Evolutionary conservation across 345 rosid genomes (phyloP), one percentile per base, ranked within the genome.

Genomic region (Moricandia arvensis): DNA sequence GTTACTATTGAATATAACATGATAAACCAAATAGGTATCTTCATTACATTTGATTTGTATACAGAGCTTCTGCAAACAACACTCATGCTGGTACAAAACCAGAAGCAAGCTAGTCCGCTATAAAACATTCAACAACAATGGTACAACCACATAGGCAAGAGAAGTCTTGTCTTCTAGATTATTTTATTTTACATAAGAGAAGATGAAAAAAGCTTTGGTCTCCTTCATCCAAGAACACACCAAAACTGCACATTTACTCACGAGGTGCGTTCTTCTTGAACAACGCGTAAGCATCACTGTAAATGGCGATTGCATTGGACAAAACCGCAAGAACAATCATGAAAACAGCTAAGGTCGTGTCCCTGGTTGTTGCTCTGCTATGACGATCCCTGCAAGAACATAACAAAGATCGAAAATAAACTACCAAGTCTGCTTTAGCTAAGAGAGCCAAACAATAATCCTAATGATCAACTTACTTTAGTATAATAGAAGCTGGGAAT

Each of bases 271-370:
- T 80, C 89, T 76, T 88, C 68, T 83, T 85, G 84, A 90, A 69
- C 72, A 88, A 73, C 38, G 89, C 87, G 49, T 85, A 86, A 26
- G 91, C 90, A 54, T 91, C 97, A 18, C 94, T 88, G 38, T 86
- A 93, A 76, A 93, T 87, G 61, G 97, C 98, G 53, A 93, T 83
- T 27, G 51, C 29, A 64, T 88, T 90, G 15, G 97, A 87, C 63
- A 91, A 81, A 6, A 91, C 97, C 0, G 94, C 91, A 64, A 93
- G 89, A 35, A 88, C 83, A 33, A 94, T 85, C 98, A 94, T 89
- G 84, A 86, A 81, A 7, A 76, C 34, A 30, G 87, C 78, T 47
- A 91, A 66, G 8, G 80, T 81, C 86, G 79, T 91, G 88, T 90
- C 97, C 81, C 79, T 80, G 58, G 63, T 84, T 7, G 96, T 91